Evolutionary conservation across 2,329 filamentous ascomycete species (phyloP).

Genomic region (Chlorencoelia australis): DNA sequence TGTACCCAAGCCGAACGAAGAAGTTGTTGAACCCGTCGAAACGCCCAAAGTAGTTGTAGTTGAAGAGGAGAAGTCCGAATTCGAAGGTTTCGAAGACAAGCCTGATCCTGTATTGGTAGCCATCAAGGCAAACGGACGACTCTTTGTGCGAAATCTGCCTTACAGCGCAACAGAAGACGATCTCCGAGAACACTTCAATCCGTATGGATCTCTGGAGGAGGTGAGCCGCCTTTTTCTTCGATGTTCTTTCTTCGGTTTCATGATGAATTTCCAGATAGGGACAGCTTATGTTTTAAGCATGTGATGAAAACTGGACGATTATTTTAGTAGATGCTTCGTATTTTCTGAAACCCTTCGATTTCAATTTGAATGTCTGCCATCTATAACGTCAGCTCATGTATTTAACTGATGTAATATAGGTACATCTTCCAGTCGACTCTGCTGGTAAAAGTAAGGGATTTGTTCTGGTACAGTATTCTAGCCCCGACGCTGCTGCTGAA

Average conservation of each 20-base stretch:
- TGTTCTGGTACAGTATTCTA: conserved; percentile 71
- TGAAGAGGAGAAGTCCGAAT: conserved; percentile 15
- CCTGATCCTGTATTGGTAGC: conserved; percentile 38
- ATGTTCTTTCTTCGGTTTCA: conserved; percentile 32
- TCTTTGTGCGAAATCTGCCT: conserved; percentile 84
- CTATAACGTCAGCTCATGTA: too few species aligned
- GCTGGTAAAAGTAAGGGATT: conserved; percentile 77
- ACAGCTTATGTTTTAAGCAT: conserved; percentile 91
- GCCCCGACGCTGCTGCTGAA: conserved; percentile 61
- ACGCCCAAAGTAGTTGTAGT: conserved; percentile 6
- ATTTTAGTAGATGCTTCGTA: conserved; percentile 99
- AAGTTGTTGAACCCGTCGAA: conserved; percentile 9
- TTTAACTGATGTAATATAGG: conserved; percentile 47
- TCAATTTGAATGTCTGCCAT: conserved; percentile 11
- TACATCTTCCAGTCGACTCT: conserved; percentile 72
- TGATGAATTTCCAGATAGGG: conserved; percentile 99
- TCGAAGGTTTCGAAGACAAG: conserved; percentile 17
- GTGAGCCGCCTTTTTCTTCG: conserved; percentile 45
- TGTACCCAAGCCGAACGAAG: conserved; percentile 12
- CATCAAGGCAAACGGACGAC: conserved; percentile 61
- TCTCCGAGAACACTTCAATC: conserved; percentile 58
- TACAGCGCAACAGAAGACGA: conserved; percentile 73
- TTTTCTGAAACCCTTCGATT: conserved; percentile 45
- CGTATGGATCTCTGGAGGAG: conserved; percentile 73
- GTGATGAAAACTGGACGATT: conserved; percentile 90